phyloP scores from a whole-genome alignment of 495 filamentous ascomycete genomes.

The Xylaria curta region DNA sequence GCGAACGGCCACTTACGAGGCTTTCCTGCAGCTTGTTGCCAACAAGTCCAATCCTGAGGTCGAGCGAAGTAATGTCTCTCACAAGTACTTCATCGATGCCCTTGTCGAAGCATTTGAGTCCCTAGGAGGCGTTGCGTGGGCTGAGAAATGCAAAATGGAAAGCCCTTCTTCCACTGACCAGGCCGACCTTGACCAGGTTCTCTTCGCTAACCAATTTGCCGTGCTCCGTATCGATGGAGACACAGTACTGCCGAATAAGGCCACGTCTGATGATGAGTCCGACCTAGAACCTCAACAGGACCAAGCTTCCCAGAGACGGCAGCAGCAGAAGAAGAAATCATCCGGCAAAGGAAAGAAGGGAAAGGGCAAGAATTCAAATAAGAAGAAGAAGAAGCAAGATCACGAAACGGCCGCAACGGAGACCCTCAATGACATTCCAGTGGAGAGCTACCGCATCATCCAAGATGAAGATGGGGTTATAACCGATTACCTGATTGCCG shows the following conservation, averaged over 20 bases:
- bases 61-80: slow-evolving; percentile 46
- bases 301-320: slow-evolving; percentile 25
- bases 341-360: slow-evolving; percentile 51
- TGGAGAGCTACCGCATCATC: slow-evolving; percentile 57
- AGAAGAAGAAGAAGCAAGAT: slow-evolving; percentile 25
- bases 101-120: slow-evolving; percentile 43
- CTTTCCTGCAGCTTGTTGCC: slow-evolving; percentile 41
- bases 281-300: slow-evolving; percentile 22
- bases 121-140: slow-evolving; percentile 42
- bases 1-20: slow-evolving; percentile 28
- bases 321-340: slow-evolving; percentile 32
- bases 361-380: slow-evolving; percentile 41
- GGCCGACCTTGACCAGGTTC: slow-evolving; percentile 36
- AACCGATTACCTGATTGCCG: slow-evolving; percentile 50
- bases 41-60: slow-evolving; percentile 45
- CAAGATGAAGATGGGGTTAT: slow-evolving; percentile 39
- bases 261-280: slow-evolving; percentile 25
- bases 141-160: slow-evolving; percentile 21
- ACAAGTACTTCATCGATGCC: slow-evolving; percentile 52
- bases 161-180: slow-evolving; percentile 25
- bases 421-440: slow-evolving; percentile 38
- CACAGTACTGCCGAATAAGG: slow-evolving; percentile 27
- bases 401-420: slow-evolving; percentile 20
- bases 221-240: slow-evolving; percentile 35
- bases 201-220: slow-evolving; percentile 45